Evolutionary conservation across 345 rosid species (phyloP).

Genomic region (Sisymbrium irio): DNA sequence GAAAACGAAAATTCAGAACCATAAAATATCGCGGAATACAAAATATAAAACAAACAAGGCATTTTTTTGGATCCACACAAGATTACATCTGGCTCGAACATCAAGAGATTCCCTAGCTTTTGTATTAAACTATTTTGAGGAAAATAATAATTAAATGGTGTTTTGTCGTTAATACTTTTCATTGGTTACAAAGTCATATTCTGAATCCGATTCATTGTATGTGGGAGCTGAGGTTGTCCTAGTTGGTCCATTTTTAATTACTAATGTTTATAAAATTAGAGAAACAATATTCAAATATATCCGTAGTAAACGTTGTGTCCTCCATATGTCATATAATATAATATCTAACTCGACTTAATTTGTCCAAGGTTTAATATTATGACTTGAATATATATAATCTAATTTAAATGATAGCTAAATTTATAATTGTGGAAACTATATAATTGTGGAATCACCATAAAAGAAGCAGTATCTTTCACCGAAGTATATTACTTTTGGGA

Average conservation of each 20-base stretch:
- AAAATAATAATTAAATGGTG: not conserved
- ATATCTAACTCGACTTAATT: not conserved
- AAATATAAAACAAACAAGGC: not conserved
- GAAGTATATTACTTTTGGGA: not conserved
- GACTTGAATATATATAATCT: not conserved
- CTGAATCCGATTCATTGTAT: constrained; percentile 33
- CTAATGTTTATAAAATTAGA: not conserved
- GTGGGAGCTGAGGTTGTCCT: constrained; percentile 31
- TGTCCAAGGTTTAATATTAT: not conserved
- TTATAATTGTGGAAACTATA: not conserved
- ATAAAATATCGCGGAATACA: not conserved
- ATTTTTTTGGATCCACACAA: constrained; percentile 35
- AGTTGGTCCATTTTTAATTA: not conserved
- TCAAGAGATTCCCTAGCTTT: constrained; percentile 36
- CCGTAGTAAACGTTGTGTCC: not conserved
- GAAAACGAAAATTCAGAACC: constrained; percentile 21
- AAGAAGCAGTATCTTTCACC: not conserved
- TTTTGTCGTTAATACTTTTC: constrained; percentile 31
- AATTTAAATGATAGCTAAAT: not conserved
- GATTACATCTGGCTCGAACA: constrained; percentile 34
- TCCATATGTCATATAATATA: not conserved
- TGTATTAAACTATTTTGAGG: not conserved
- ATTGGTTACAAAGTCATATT: constrained; percentile 26
- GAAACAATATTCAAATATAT: not conserved
- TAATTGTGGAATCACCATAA: not conserved